phyloP scores from a whole-genome alignment of 176 grass and related monocot species.

The Musa itinerans region DNA sequence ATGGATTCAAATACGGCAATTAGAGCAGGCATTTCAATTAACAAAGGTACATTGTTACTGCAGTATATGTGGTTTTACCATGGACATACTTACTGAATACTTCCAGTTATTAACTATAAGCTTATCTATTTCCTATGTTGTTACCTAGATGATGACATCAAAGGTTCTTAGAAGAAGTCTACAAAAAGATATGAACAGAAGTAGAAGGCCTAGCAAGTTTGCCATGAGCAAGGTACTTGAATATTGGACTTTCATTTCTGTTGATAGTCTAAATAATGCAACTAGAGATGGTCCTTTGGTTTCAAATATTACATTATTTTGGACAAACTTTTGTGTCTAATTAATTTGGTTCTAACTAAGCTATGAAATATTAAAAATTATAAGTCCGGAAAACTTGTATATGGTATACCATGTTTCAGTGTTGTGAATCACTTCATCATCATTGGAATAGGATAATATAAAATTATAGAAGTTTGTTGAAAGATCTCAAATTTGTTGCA shows the following conservation, averaged over 20 bases:
- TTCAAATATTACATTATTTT: neutral
- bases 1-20: slow-evolving; percentile 83
- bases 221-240: slow-evolving; percentile 23
- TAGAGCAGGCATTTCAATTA: slow-evolving; percentile 87
- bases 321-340: neutral
- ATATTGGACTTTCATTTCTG: neutral
- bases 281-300: neutral
- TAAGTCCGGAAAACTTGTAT: no score
- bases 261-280: neutral
- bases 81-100: neutral
- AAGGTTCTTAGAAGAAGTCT: slow-evolving; percentile 43
- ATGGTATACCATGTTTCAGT: no score
- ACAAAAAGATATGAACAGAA: neutral
- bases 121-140: slow-evolving; percentile 20
- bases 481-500: no score
- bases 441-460: no score
- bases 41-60: slow-evolving; percentile 60
- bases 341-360: no score
- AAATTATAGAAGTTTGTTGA: no score
- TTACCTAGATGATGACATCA: slow-evolving; percentile 62
- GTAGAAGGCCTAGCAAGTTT: neutral
- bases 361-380: no score
- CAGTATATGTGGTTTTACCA: slow-evolving; percentile 10
- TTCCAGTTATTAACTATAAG: slow-evolving; percentile 11
- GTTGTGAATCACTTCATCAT: no score